A percentile compares a stretch with the other conserved stretches of the same genome.
Conservation (phyloP, 768 basidiomycete species). For the Tulasnella sp. region DNA sequence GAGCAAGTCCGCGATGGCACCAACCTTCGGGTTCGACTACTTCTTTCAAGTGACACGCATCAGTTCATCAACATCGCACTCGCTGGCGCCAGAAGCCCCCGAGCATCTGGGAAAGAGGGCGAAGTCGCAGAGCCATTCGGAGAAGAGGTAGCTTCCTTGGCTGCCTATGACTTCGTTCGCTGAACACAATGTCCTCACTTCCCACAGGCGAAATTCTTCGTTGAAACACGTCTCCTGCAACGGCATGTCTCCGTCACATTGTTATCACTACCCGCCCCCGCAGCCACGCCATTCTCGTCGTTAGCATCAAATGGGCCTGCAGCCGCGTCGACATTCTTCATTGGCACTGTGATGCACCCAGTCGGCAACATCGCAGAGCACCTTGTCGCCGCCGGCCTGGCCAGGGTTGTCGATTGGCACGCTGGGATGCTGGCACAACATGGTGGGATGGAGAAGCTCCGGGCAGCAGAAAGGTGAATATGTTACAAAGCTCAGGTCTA, state of each 20-base stretch:
- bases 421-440: slow-evolving; percentile 81
- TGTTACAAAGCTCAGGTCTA: neutral
- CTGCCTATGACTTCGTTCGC: slow-evolving; percentile 1
- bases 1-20: slow-evolving; percentile 92
- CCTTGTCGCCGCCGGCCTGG: slow-evolving; percentile 73
- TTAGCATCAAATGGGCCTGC: slow-evolving; percentile 35
- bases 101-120: slow-evolving; percentile 57
- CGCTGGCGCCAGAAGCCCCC: slow-evolving; percentile 70
- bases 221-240: slow-evolving; percentile 78
- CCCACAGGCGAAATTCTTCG: slow-evolving; percentile 82
- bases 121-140: slow-evolving; percentile 75
- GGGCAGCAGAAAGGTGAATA: slow-evolving; percentile 59
- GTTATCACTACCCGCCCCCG: slow-evolving; percentile 66
- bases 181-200: neutral
- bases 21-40: slow-evolving; percentile 75
- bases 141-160: slow-evolving; percentile 74
- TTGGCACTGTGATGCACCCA: slow-evolving; percentile 83
- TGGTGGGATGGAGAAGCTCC: slow-evolving; percentile 80
- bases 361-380: slow-evolving; percentile 91
- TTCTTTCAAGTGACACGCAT: slow-evolving; percentile 82
- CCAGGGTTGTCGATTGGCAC: slow-evolving; percentile 94
- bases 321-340: slow-evolving; percentile 72
- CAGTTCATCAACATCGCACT: slow-evolving; percentile 80
- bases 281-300: slow-evolving; percentile 66
- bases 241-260: slow-evolving; percentile 66